Base-by-base conservation (phyloP, 2,329 filamentous ascomycete genomes). In the Colletotrichum shisoi region DNA sequence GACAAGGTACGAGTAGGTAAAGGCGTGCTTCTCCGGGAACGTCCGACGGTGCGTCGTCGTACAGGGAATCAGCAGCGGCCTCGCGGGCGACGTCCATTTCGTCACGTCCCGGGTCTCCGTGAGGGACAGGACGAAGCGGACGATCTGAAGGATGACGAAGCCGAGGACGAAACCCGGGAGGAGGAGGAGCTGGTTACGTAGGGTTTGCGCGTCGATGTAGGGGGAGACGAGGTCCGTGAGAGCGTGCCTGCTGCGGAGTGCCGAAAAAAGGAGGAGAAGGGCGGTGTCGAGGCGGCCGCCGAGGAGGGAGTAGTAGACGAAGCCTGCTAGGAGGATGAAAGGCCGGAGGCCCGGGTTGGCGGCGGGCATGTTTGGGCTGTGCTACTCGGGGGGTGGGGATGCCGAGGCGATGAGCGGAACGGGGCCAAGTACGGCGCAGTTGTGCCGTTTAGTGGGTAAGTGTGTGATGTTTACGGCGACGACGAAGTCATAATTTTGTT, bases 1-100 rank as follows among this genome's bases (percentile, higher is more conserved):
- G 52, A 89, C 81, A 1, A 93, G 83, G 74, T 93, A 92, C 0
- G 89, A 88, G 73, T 92, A 92, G 0, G 80, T 80, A 73, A 94
- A 93, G 0, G 83, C 83, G 73, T 93, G 88, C 66, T 84, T 86
- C 73, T 87, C 83, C 0, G 91, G 91, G 64, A 89, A 88, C n/a
- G 90, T 74, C 19, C 90, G 82, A 4, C 84, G 80, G 74, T 93
- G 91, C 2, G 83, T 87, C 15, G 88, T 91, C 51, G 79, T 81
- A 71, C 87, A 87, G 8, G 89, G 89, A 48, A 93, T 85, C 13
- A 93, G 77, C 63, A 87, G 77, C 3, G 86, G 83, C 58, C 77
- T 76, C 11, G 72, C 75, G 0, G 72, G 74, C 2, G 74, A 75
- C 24, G 70, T 59, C 73, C 70, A 73, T 49, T 42, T 42, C 12